Percentiles rank a stretch among this genome's conserved stretches.
These are phyloP conservation scores for Helotiales sp. DNA, from an alignment of 2,329 filamentous ascomycete genomes.

Conservation along the genomic window DNA sequence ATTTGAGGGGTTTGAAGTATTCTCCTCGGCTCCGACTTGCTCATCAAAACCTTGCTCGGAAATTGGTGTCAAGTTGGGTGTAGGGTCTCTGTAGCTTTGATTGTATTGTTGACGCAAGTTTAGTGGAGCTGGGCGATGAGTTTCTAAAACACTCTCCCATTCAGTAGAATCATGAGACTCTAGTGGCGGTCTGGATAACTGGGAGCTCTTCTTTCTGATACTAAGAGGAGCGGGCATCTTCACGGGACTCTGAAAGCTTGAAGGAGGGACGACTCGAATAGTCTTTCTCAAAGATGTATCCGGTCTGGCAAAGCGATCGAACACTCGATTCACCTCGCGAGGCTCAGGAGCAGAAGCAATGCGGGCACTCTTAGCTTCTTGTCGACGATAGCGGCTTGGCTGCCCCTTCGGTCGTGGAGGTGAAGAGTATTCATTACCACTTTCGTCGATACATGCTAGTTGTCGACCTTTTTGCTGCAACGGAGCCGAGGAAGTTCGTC, in stretches of 20 bases:
- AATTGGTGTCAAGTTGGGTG: constrained; percentile 13
- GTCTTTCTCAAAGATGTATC: constrained; percentile 23
- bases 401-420: constrained; percentile 16
- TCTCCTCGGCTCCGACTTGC: constrained; percentile 22
- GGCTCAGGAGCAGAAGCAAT: constrained; percentile 35
- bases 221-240: constrained; percentile 34
- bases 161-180: constrained; percentile 18
- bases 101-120: constrained; percentile 29
- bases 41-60: constrained; percentile 21
- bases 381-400: constrained; percentile 9
- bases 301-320: constrained; percentile 16
- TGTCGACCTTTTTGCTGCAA: constrained; percentile 18
- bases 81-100: constrained; percentile 13
- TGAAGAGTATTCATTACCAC: constrained; percentile 23
- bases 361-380: constrained; percentile 23
- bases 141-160: not conserved
- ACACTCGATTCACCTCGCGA: constrained; percentile 8
- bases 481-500: constrained; percentile 49
- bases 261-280: constrained; percentile 32
- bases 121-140: constrained; percentile 8
- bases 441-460: constrained; percentile 33
- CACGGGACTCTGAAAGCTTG: constrained; percentile 30
- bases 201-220: constrained; percentile 34
- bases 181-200: constrained; percentile 14
- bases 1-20: constrained; percentile 1